These are phyloP conservation scores for Globisporangium parvum DNA, from an alignment of 352 stramenopile genomes.

Conservation along the genomic window DNA sequence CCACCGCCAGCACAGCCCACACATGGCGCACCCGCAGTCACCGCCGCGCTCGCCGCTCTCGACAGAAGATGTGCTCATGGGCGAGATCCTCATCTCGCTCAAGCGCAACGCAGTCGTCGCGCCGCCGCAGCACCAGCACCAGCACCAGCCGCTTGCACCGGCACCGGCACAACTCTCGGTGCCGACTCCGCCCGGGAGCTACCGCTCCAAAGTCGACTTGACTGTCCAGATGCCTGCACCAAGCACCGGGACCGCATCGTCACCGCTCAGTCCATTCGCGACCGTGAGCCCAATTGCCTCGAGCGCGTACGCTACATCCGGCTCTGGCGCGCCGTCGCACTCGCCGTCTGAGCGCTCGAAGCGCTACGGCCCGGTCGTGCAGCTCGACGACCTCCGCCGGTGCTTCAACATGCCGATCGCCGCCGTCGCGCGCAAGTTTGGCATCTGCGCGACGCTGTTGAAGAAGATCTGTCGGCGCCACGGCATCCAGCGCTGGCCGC, in stretches of 20 bases:
- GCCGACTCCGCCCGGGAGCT: constrained; percentile 12
- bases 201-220: constrained; percentile 43
- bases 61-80: constrained; percentile 62
- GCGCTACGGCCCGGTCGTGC: constrained; percentile 60
- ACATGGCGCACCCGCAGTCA: constrained; percentile 7
- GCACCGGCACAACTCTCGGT: neutral
- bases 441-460: constrained; percentile 79
- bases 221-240: constrained; percentile 30
- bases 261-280: constrained; percentile 10
- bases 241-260: constrained; percentile 1
- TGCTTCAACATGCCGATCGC: constrained; percentile 87
- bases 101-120: constrained; percentile 36
- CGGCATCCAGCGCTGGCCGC: constrained; percentile 78
- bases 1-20: neutral
- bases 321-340: constrained; percentile 13
- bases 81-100: constrained; percentile 77
- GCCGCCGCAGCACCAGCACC: neutral
- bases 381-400: constrained; percentile 65
- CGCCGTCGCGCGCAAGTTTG: constrained; percentile 71
- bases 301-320: constrained; percentile 15
- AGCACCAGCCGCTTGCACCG: neutral
- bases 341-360: constrained; percentile 36
- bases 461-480: constrained; percentile 83
- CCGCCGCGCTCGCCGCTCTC: constrained; percentile 19
- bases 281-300: constrained; percentile 50